phyloP scores from a whole-genome alignment of 73 alveolate species.

The Stentor roeselii region DNA sequence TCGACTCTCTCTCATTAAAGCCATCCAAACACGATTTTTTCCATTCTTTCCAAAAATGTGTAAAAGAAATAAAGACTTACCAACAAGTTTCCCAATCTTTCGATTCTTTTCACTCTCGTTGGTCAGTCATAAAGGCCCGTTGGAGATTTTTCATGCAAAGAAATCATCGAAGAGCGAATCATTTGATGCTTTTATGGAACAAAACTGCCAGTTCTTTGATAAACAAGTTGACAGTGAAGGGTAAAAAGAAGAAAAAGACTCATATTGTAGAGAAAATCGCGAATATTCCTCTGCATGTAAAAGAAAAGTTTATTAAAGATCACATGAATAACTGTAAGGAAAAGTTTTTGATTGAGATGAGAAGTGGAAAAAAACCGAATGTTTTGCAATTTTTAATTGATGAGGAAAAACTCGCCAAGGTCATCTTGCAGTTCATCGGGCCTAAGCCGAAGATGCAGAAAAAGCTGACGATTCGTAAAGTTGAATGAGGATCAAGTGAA shows the following conservation, averaged over 20 bases:
- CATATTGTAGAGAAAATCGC: background rate
- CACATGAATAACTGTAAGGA: background rate
- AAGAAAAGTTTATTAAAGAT: background rate
- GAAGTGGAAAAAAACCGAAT: background rate
- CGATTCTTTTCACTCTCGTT: background rate
- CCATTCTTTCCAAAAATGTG: background rate
- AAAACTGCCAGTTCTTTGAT: background rate
- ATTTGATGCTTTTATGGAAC: background rate
- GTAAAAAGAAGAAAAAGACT: background rate
- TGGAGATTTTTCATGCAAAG: background rate
- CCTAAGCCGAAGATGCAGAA: too few species aligned
- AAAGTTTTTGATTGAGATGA: too few species aligned
- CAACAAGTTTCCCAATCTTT: background rate
- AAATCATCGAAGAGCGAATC: background rate
- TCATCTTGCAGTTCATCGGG: too few species aligned
- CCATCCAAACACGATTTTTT: background rate
- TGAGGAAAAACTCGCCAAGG: background rate
- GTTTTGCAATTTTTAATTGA: background rate
- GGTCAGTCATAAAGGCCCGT: background rate
- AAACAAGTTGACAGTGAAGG: background rate
- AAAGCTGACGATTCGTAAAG: too few species aligned
- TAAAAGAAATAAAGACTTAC: background rate
- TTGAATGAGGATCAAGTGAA: too few species aligned
- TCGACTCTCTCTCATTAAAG: background rate
- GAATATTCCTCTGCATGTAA: background rate